Base-by-base conservation (phyloP, 768 basidiomycete species). In the Russula emetica region DNA sequence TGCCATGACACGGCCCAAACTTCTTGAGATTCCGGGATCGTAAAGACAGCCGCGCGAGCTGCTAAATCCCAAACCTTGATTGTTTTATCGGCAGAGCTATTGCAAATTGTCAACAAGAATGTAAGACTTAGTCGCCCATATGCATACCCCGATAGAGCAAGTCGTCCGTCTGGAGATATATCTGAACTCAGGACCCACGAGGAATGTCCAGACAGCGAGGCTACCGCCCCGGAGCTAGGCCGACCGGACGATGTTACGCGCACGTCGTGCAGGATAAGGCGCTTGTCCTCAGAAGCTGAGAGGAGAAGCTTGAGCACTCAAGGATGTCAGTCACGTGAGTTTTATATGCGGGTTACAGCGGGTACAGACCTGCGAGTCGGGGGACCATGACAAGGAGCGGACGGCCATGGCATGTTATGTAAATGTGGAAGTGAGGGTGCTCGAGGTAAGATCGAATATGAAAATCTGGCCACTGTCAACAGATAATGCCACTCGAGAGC, bases 261-360 rank as follows among this genome's bases (percentile, higher is more conserved):
- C 18, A 94, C 90, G 71, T 98, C 94, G 73, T 96, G 92, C 54
- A 96, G 75, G 58, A 93, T 86, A 63, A 98, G 86, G 20, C 91
- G 85, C 73, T 92, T 93, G 75, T 96, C 94, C 73, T 98, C 94
- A 3, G 93, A 95, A 2, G 89, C 94, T 49, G 92, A 94, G 57
- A 94, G 78, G 3, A 98, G 80, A 58, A 92, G 81, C 94, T 97
- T 51, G 5, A 42, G 13, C 30, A 9, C 4, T 28, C 10, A 30
- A 36, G 36, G 13, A 36, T 9, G 36, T 60, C 45, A 60, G 55
- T 47, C 36, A 55, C 36, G 20, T 36, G 49, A 10, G 22, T 36
- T 18, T 34, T 18, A 30, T 30, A 2, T 58, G 20, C 70, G 60
- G 59, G 57, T 42, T 5, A 78, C 85, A 5, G 36, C 36, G 36